Percentiles rank a stretch among this genome's conserved stretches.
Evolutionary conservation across 495 filamentous ascomycete genomes (phyloP).

Genomic region (Mycothermus thermophilus): DNA sequence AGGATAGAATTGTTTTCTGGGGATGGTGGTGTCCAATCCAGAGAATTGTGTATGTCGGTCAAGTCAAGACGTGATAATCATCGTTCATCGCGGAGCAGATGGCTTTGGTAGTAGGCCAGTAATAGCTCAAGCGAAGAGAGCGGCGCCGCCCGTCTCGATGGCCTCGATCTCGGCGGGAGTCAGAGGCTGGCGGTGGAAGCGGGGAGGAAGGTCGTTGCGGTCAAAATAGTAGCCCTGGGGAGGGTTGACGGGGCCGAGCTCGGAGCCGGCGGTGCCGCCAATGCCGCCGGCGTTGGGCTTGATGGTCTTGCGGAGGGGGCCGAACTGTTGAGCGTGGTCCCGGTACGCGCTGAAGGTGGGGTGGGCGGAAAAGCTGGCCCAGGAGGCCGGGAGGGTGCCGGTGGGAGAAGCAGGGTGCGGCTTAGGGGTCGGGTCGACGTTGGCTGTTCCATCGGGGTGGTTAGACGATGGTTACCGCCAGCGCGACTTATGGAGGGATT

Average conservation of each 20-base stretch:
- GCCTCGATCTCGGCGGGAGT: slow-evolving; percentile 82
- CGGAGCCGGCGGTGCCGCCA: slow-evolving; percentile 48
- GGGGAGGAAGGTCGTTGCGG: slow-evolving; percentile 66
- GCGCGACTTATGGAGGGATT: slow-evolving; percentile 1
- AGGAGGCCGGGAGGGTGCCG: slow-evolving; percentile 39
- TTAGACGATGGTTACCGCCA: background rate
- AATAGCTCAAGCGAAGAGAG: slow-evolving; percentile 26
- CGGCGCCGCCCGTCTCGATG: slow-evolving; percentile 78
- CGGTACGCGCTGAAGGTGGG: slow-evolving; percentile 81
- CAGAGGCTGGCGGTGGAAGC: slow-evolving; percentile 65
- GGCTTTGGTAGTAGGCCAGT: no score
- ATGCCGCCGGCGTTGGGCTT: slow-evolving; percentile 40
- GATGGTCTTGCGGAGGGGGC: slow-evolving; percentile 56
- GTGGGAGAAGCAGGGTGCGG: slow-evolving; percentile 47
- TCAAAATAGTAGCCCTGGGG: slow-evolving; percentile 71
- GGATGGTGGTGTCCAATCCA: no score
- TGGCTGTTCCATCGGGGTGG: slow-evolving; percentile 29
- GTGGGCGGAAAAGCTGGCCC: slow-evolving; percentile 44
- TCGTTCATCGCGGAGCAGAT: no score
- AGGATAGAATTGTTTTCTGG: no score
- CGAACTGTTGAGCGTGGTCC: slow-evolving; percentile 84
- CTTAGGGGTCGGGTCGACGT: slow-evolving; percentile 69
- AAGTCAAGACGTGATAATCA: no score
- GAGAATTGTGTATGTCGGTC: no score
- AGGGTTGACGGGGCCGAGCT: slow-evolving; percentile 58